Conservation (phyloP, 179 eudicot genomes). For the Actinidia chinensis region DNA sequence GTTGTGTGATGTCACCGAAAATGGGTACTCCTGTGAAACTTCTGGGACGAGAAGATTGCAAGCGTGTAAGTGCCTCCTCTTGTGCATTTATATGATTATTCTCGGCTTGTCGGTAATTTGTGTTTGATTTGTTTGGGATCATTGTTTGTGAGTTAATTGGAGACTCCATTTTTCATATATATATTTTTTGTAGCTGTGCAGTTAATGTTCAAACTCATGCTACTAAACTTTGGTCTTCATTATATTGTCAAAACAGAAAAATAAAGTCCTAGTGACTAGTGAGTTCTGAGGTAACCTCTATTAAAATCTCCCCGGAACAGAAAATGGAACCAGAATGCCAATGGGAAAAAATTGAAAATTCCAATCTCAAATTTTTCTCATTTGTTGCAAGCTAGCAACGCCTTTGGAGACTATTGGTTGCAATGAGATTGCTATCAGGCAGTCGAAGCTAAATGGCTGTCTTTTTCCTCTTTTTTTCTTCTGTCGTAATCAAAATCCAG, state of each 20-base stretch:
- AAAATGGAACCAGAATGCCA: background rate
- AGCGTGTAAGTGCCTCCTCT: conserved; percentile 59
- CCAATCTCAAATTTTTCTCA: background rate
- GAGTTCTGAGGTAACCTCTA: background rate
- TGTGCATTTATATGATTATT: background rate
- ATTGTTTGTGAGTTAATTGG: background rate
- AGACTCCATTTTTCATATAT: background rate
- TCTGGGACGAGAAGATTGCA: conserved; percentile 70
- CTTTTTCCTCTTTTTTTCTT: background rate
- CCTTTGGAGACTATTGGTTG: background rate
- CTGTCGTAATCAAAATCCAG: background rate
- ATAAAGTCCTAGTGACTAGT: background rate
- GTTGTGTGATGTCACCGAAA: conserved; percentile 38
- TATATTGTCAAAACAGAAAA: background rate
- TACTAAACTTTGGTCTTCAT: background rate
- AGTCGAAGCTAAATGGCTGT: conserved; percentile 3
- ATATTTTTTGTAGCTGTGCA: background rate
- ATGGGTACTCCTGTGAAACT: conserved; percentile 81
- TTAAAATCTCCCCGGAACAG: background rate
- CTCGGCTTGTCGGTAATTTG: background rate
- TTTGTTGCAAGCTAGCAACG: background rate
- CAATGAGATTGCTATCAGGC: background rate
- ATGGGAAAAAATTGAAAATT: no score
- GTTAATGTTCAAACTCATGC: background rate
- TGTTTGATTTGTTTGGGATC: background rate